Conservation (phyloP, 2,329 filamentous ascomycete genomes). For the Colletotrichum sp. region DNA sequence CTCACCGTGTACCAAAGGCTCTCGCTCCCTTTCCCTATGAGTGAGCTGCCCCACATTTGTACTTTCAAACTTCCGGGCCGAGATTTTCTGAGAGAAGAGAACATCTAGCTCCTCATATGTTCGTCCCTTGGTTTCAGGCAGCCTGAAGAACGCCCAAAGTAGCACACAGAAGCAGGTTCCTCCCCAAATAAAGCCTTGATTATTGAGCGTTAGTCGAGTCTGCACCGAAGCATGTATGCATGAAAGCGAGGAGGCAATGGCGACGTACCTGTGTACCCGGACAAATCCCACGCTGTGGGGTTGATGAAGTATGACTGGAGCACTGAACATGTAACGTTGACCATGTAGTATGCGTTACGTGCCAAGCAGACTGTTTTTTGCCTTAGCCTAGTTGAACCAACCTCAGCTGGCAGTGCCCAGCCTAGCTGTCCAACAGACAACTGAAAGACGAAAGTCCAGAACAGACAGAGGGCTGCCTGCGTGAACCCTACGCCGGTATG, state of each 20-base stretch:
- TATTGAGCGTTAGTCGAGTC: not conserved
- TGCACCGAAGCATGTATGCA: not conserved
- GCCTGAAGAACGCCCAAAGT: constrained; percentile 26
- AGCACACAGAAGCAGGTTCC: constrained; percentile 18
- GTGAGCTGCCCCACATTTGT: not conserved
- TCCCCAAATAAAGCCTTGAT: constrained; percentile 24
- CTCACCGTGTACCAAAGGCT: not conserved
- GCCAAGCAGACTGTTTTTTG: constrained; percentile 37
- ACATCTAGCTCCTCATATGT: constrained; percentile 28
- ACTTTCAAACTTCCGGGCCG: not conserved
- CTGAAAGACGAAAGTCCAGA: constrained; percentile 18
- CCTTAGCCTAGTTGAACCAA: constrained; percentile 33
- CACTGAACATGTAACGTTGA: constrained; percentile 25
- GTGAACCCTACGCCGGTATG: constrained; percentile 36
- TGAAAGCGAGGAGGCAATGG: not conserved
- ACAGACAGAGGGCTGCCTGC: constrained; percentile 33
- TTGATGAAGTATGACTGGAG: constrained; percentile 41
- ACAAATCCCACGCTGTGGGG: constrained; percentile 40
- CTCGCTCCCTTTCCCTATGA: not conserved
- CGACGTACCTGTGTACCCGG: constrained; percentile 42
- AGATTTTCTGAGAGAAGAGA: not conserved
- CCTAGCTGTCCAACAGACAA: constrained; percentile 22
- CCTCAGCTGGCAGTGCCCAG: constrained; percentile 31
- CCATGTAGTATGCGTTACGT: constrained; percentile 25
- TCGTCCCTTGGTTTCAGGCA: constrained; percentile 28